Percentiles rank a stretch among this genome's conserved stretches.
These are phyloP conservation scores for Penicillium egyptiacum DNA, from an alignment of 495 filamentous ascomycete genomes.

Conservation along the genomic window DNA sequence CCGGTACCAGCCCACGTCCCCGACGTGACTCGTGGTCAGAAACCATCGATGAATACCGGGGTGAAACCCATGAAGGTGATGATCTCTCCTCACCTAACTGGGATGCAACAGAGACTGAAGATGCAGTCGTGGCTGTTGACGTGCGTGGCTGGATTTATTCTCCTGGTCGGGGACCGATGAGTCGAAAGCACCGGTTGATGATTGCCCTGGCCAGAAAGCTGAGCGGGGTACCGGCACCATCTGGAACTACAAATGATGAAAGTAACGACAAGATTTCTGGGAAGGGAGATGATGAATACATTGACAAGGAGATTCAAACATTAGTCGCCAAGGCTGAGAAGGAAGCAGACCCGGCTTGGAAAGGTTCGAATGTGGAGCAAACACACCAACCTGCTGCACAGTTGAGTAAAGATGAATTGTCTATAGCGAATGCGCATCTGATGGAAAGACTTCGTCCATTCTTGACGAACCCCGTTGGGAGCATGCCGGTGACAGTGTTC, in stretches of 20 bases:
- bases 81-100: constrained; percentile 51
- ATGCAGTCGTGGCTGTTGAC: constrained; percentile 83
- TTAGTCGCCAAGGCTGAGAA: constrained; percentile 69
- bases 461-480: constrained; percentile 72
- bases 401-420: constrained; percentile 69
- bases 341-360: constrained; percentile 68
- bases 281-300: constrained; percentile 56
- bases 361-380: constrained; percentile 34
- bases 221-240: constrained; percentile 76
- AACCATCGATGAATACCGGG: constrained; percentile 44
- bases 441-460: constrained; percentile 88
- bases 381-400: constrained; percentile 45
- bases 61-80: constrained; percentile 28
- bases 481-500: constrained; percentile 79
- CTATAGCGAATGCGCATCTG: constrained; percentile 77
- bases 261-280: constrained; percentile 23
- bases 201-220: constrained; percentile 80
- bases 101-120: constrained; percentile 68
- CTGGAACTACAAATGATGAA: constrained; percentile 32
- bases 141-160: constrained; percentile 92
- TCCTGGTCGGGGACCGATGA: constrained; percentile 84
- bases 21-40: constrained; percentile 34
- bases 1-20: constrained; percentile 11
- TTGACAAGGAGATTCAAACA: constrained; percentile 68
- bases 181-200: constrained; percentile 78